These are phyloP conservation scores for Phaeolepiota aurea DNA, from an alignment of 768 basidiomycete genomes.

Conservation along the genomic window DNA sequence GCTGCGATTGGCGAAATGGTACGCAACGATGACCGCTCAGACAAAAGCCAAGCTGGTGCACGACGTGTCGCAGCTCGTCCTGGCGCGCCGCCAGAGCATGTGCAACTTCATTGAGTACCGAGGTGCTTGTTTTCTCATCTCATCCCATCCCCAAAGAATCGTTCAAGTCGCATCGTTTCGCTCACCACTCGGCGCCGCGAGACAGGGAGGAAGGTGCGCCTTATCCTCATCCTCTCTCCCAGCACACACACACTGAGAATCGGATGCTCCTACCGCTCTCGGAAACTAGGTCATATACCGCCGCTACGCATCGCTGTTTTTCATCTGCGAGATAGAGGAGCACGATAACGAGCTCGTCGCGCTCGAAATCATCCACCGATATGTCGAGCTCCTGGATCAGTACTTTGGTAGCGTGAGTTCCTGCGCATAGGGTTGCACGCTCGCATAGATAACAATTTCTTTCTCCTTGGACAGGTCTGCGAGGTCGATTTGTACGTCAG, in stretches of 20 bases:
- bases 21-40: slow-evolving; percentile 74
- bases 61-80: slow-evolving; percentile 89
- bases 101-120: slow-evolving; percentile 98
- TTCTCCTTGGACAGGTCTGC: slow-evolving; percentile 48
- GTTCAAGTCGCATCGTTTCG: too few species aligned
- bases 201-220: slow-evolving; percentile 23
- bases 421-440: too few species aligned
- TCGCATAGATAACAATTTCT: too few species aligned
- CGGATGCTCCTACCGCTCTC: slow-evolving; percentile 5
- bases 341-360: slow-evolving; percentile 87
- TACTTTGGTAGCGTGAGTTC: slow-evolving; percentile 77
- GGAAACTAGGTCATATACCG: slow-evolving; percentile 77
- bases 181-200: background rate
- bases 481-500: slow-evolving; percentile 82
- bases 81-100: slow-evolving; percentile 83
- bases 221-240: too few species aligned
- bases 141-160: too few species aligned
- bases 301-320: slow-evolving; percentile 93
- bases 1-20: slow-evolving; percentile 95
- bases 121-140: too few species aligned
- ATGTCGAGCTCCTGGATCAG: slow-evolving; percentile 84
- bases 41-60: slow-evolving; percentile 87
- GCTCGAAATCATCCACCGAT: slow-evolving; percentile 90
- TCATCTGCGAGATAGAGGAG: slow-evolving; percentile 76
- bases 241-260: too few species aligned